Evolutionary conservation across 208 protist genomes (phyloP), one percentile per base, ranked within the genome.

Genomic region (Wallacemonas sp.): DNA sequence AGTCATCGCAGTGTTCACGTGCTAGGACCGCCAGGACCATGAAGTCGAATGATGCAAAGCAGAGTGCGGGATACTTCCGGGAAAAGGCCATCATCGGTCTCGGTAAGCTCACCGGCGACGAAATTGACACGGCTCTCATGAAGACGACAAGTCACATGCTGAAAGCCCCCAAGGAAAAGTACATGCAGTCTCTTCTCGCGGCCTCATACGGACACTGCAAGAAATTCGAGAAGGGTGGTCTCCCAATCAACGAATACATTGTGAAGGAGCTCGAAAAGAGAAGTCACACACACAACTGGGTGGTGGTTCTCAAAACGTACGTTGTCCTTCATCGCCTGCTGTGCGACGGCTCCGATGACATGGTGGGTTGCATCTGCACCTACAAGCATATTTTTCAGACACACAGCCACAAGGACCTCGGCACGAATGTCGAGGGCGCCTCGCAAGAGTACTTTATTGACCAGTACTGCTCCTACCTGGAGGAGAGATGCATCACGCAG

Each of bases 91-190:
- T 80, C 8, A 80, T 96, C 42, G 87, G 84, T 2, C 63, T 92
- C 14, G 87, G 76, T 26, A 50, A 49, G 5, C 71, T 94, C 1
- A 91, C 71, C n/a, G 84, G 84, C 1, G 78, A 93, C 79, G 78
- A 93, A 5, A 59, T 94, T 14, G 68, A 82, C 38, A 77, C 77
- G 33, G 84, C 91, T 2, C 79, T 96, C 28, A 52, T 93, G 65
- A 96, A 96, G 32, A 59, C 74, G n/a, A 96, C 91, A 18, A 96
- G 91, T 25, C 85, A 92, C 52, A 81, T 87, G 72, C 66, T 92
- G 25, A 94, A 96, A 39, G 84, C 86, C 11, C 91, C 91, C 12
- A 96, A 94, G 33, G 86, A 94, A 52, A 96, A 96, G 66, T 89
- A 96, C 46, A 72, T 94, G 65, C 79, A 93, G 39, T 63, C 73